Conservation (phyloP, 805 yeast genomes). For the Ogataea methanolica region DNA sequence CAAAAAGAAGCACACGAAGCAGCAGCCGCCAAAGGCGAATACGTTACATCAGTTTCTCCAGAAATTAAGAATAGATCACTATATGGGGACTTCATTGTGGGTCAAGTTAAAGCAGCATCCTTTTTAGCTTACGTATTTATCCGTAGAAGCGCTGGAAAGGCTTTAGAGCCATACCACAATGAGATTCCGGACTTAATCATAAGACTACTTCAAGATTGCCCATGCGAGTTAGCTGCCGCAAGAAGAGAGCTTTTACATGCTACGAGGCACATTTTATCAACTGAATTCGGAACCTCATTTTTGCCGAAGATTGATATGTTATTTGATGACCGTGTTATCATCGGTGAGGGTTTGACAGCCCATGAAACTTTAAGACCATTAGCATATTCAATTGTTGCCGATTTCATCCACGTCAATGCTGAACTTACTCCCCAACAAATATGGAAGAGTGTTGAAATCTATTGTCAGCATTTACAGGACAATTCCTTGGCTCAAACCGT, state of each 20-base stretch:
- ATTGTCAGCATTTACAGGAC: constrained; percentile 77
- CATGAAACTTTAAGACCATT: constrained; percentile 86
- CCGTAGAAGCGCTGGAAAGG: constrained; percentile 71
- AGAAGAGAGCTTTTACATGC: constrained; percentile 92
- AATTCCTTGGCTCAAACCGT: constrained; percentile 79
- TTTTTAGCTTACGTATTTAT: constrained; percentile 89
- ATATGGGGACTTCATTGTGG: constrained; percentile 82
- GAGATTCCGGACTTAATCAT: constrained; percentile 84
- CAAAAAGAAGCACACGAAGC: constrained; percentile 64
- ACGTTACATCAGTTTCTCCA: constrained; percentile 69
- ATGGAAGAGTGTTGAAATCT: constrained; percentile 80
- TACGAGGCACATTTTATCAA: constrained; percentile 88
- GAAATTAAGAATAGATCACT: constrained; percentile 69
- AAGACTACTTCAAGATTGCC: constrained; percentile 88
- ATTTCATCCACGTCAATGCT: constrained; percentile 84
- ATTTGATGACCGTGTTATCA: constrained; percentile 79
- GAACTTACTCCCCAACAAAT: constrained; percentile 80
- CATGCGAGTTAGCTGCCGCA: constrained; percentile 86
- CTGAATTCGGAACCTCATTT: constrained; percentile 78
- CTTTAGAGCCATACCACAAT: constrained; percentile 51
- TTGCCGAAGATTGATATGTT: constrained; percentile 80
- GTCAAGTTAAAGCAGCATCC: constrained; percentile 95
- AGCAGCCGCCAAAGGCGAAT: constrained; percentile 51
- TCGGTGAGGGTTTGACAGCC: constrained; percentile 91
- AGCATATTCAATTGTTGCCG: constrained; percentile 95